Conservation (phyloP, 2,329 filamentous ascomycete species). For the Microcyclosporella mali region DNA sequence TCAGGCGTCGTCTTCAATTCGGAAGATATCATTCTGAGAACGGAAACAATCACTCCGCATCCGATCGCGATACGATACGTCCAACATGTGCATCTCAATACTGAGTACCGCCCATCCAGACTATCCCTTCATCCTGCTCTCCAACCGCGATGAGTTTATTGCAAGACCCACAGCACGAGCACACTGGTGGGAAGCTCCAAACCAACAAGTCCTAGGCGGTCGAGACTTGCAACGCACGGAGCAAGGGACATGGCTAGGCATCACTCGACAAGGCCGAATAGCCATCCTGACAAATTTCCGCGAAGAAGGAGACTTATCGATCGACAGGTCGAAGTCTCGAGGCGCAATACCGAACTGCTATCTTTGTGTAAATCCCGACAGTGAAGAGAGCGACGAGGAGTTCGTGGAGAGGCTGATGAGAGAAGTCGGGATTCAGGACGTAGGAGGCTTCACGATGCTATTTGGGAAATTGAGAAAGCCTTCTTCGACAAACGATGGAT, state of each 20-base stretch:
- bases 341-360: conserved; percentile 57
- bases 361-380: conserved; percentile 41
- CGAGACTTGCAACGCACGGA: conserved; percentile 55
- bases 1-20: no score
- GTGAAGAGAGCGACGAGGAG: conserved; percentile 39
- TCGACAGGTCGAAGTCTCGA: conserved; percentile 46
- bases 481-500: conserved; percentile 8
- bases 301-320: conserved; percentile 39
- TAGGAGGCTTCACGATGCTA: conserved; percentile 58
- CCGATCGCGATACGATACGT: no score
- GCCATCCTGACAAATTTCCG: conserved; percentile 61
- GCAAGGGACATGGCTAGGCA: conserved; percentile 60
- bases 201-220: conserved; percentile 53
- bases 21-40: no score
- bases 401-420: conserved; percentile 52
- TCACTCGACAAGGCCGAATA: conserved; percentile 55
- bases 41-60: no score
- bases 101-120: conserved; percentile 44
- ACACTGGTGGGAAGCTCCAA: conserved; percentile 54
- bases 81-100: conserved; percentile 49
- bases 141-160: conserved; percentile 54
- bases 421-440: conserved; percentile 49
- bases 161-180: conserved; percentile 54
- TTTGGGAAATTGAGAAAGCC: conserved; percentile 46
- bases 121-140: conserved; percentile 47